Percentiles rank a stretch among this genome's conserved stretches.
phyloP scores from a whole-genome alignment of 768 basidiomycete genomes.

The Suillus luteus region DNA sequence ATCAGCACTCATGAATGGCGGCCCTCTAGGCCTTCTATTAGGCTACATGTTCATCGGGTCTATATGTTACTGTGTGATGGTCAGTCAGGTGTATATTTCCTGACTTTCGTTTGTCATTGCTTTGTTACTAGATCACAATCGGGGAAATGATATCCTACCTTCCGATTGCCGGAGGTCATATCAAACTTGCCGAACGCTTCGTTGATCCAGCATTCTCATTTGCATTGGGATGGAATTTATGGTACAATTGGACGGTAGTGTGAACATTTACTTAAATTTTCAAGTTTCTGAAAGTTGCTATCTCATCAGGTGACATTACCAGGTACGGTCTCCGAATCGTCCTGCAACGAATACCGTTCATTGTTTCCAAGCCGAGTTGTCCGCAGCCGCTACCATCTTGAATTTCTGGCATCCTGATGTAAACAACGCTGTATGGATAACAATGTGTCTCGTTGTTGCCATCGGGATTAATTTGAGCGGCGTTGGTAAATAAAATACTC shows the following conservation, averaged over 20 bases:
- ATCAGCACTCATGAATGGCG: slow-evolving; percentile 39
- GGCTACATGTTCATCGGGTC: slow-evolving; percentile 41
- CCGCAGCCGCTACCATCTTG: slow-evolving; percentile 53
- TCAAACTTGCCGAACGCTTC: slow-evolving; percentile 49
- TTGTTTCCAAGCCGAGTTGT: slow-evolving; percentile 41
- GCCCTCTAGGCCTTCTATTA: slow-evolving; percentile 49
- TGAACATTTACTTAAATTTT: slow-evolving; percentile 13
- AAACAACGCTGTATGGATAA: slow-evolving; percentile 53
- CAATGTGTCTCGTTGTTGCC: slow-evolving; percentile 52
- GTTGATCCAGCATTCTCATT: slow-evolving; percentile 49
- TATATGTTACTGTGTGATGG: slow-evolving; percentile 43
- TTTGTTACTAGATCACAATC: slow-evolving; percentile 24
- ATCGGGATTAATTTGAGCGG: slow-evolving; percentile 47
- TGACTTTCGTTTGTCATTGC: background rate
- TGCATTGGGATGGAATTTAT: slow-evolving; percentile 45
- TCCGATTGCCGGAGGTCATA: slow-evolving; percentile 48
- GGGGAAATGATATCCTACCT: slow-evolving; percentile 51
- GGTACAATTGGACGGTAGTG: slow-evolving; percentile 39
- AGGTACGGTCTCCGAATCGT: slow-evolving; percentile 16
- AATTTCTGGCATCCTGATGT: slow-evolving; percentile 44
- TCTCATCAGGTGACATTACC: slow-evolving; percentile 26
- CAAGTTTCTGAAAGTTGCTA: background rate
- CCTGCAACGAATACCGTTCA: slow-evolving; percentile 12
- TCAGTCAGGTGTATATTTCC: slow-evolving; percentile 29
- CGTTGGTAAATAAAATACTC: slow-evolving; percentile 33